Conservation (phyloP, 192 early-diverging fungal species). For the Dimargaris cristalligena region DNA sequence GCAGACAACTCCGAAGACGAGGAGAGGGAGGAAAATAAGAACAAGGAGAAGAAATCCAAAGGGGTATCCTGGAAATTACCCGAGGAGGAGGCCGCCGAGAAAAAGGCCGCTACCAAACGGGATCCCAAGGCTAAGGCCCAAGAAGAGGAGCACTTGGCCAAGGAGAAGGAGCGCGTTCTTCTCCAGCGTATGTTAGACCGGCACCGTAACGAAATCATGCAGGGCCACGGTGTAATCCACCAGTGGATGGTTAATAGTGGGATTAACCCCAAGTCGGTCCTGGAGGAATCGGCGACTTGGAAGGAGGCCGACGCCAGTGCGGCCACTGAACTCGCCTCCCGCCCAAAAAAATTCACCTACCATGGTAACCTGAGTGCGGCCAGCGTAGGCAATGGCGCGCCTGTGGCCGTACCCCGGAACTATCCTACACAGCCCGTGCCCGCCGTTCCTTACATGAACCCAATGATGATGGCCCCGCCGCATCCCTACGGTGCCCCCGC, state of each 20-base stretch:
- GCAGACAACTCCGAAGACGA: not conserved
- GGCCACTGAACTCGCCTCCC: not conserved
- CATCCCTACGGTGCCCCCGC: not conserved
- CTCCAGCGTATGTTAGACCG: slow-evolving; percentile 10
- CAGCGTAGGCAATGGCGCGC: not conserved
- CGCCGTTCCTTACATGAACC: not conserved
- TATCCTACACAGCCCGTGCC: not conserved
- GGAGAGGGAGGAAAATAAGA: not conserved
- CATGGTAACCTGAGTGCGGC: not conserved
- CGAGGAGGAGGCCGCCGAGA: not conserved
- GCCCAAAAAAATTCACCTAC: not conserved
- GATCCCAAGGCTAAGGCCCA: not conserved
- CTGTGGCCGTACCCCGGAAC: not conserved
- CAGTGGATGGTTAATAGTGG: slow-evolving; percentile 7
- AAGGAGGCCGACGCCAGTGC: not conserved
- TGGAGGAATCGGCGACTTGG: not conserved
- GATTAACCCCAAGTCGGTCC: not conserved
- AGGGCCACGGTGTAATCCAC: slow-evolving; percentile 9
- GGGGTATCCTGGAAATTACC: slow-evolving; percentile 9
- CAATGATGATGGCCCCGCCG: not conserved
- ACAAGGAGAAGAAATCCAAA: slow-evolving; percentile 3
- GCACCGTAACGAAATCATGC: slow-evolving; percentile 7
- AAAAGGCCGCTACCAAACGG: no score
- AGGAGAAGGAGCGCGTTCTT: not conserved
- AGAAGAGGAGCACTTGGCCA: not conserved